Conservation (phyloP, 2,329 filamentous ascomycete genomes). For the Nemania diffusa region DNA sequence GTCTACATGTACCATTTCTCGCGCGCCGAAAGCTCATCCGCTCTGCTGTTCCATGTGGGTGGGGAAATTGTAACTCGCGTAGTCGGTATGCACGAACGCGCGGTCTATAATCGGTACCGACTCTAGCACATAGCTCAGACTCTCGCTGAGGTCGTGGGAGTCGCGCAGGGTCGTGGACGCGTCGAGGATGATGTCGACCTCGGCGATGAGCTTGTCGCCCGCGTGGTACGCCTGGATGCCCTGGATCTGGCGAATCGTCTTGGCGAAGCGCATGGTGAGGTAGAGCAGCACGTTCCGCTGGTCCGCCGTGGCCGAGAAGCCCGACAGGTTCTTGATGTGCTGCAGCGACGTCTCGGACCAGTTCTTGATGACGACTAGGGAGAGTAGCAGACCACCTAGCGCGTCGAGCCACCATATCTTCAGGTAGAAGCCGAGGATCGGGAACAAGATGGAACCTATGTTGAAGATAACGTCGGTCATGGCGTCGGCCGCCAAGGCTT, state of each 20-base stretch:
- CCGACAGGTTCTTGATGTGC: constrained; percentile 83
- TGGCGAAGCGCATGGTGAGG: constrained; percentile 92
- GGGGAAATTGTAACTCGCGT: constrained; percentile 69
- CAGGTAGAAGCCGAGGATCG: constrained; percentile 80
- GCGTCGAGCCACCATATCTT: constrained; percentile 86
- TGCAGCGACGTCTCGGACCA: constrained; percentile 79
- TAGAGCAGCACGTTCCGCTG: constrained; percentile 88
- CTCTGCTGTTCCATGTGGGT: constrained; percentile 64
- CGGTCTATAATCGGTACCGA: constrained; percentile 82
- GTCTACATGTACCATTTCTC: not conserved
- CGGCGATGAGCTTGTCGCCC: constrained; percentile 85
- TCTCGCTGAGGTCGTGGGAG: constrained; percentile 76
- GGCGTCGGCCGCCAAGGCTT: constrained; percentile 72
- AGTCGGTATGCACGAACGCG: constrained; percentile 75
- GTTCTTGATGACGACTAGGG: constrained; percentile 79
- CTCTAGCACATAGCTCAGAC: constrained; percentile 83
- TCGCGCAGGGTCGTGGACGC: constrained; percentile 79
- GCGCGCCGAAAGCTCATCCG: constrained; percentile 15
- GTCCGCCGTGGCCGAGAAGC: constrained; percentile 80
- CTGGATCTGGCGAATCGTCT: constrained; percentile 86
- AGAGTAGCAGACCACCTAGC: constrained; percentile 81
- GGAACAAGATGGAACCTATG: constrained; percentile 87
- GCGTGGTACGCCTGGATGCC: constrained; percentile 86
- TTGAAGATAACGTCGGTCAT: constrained; percentile 89
- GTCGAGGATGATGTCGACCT: constrained; percentile 85